Percentiles rank a stretch among this genome's conserved stretches.
Conservation (phyloP, 1,284 basidiomycete species). For the Ustilago xerochloae region DNA sequence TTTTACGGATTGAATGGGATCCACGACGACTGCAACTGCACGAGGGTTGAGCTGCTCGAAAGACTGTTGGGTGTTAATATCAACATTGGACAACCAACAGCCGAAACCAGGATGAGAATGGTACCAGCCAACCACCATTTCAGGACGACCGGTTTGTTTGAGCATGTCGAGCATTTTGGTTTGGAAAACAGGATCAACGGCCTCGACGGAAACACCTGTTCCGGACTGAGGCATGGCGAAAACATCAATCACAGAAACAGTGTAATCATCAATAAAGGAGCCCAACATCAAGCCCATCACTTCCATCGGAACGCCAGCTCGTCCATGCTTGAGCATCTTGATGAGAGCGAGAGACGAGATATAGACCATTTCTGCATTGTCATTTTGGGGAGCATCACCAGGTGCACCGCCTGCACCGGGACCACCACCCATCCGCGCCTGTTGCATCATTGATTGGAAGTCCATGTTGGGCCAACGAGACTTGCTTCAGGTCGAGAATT, state of each 20-base stretch:
- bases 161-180: constrained; percentile 99
- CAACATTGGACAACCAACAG: constrained; percentile 98
- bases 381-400: constrained; percentile 69
- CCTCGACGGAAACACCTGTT: constrained; percentile 97
- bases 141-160: constrained; percentile 97
- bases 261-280: constrained; percentile 97
- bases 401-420: constrained; percentile 32
- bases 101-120: constrained; percentile 99
- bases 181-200: constrained; percentile 99
- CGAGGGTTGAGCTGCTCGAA: constrained; percentile 95
- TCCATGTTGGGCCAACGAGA: constrained; percentile 55
- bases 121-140: constrained; percentile 99
- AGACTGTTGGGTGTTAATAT: constrained; percentile 99
- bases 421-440: constrained; percentile 58
- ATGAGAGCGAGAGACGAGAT: constrained; percentile 66
- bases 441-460: constrained; percentile 62
- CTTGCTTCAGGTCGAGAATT: too few species aligned
- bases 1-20: constrained; percentile 99
- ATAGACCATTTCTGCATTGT: constrained; percentile 68
- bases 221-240: constrained; percentile 99
- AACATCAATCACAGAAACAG: constrained; percentile 88
- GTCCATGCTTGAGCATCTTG: constrained; percentile 97
- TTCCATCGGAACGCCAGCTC: constrained; percentile 99
- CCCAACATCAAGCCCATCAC: constrained; percentile 99
- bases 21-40: constrained; percentile 96